Evolutionary conservation across 2,329 filamentous ascomycete species (phyloP).

Genomic region (Arthroderma sp.): DNA sequence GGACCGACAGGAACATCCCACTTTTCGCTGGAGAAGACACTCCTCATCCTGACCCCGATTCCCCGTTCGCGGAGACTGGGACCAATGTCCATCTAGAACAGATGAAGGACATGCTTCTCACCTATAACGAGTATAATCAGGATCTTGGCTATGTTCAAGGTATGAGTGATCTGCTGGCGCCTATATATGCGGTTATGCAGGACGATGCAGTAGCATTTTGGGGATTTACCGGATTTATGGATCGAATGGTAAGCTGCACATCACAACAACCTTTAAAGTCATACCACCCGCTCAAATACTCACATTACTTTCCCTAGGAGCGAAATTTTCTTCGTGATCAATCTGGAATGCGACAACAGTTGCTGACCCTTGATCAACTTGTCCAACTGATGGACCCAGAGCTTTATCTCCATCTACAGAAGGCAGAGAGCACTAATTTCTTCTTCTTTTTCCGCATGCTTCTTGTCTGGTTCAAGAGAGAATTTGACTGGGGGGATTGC

Average conservation of each 20-base stretch:
- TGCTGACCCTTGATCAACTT: conserved; percentile 81
- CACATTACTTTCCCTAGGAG: conserved; percentile 38
- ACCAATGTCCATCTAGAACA: conserved; percentile 98
- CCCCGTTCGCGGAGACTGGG: conserved; percentile 80
- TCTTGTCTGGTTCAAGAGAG: conserved; percentile 95
- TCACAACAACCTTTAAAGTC: neutral
- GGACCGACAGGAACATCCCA: conserved; percentile 87
- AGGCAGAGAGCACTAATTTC: conserved; percentile 91
- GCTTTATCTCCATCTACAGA: conserved; percentile 78
- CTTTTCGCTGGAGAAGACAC: conserved; percentile 94
- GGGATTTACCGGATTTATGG: conserved; percentile 93
- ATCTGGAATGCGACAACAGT: conserved; percentile 86
- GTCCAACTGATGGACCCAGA: conserved; percentile 95
- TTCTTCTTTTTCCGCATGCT: conserved; percentile 99
- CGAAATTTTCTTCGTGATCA: conserved; percentile 92
- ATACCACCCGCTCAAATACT: neutral
- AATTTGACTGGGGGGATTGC: conserved; percentile 82
- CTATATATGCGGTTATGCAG: conserved; percentile 93
- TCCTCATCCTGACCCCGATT: conserved; percentile 89
- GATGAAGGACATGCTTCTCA: conserved; percentile 97
- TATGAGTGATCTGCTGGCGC: conserved; percentile 93
- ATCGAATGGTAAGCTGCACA: conserved; percentile 55
- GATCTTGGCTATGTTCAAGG: conserved; percentile 95
- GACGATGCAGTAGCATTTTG: conserved; percentile 96
- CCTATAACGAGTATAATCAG: conserved; percentile 96